A percentile compares a stretch with the other conserved stretches of the same genome.
Evolutionary conservation across 495 filamentous ascomycete genomes (phyloP).

Genomic region (Thermothielavioides terrestris): DNA sequence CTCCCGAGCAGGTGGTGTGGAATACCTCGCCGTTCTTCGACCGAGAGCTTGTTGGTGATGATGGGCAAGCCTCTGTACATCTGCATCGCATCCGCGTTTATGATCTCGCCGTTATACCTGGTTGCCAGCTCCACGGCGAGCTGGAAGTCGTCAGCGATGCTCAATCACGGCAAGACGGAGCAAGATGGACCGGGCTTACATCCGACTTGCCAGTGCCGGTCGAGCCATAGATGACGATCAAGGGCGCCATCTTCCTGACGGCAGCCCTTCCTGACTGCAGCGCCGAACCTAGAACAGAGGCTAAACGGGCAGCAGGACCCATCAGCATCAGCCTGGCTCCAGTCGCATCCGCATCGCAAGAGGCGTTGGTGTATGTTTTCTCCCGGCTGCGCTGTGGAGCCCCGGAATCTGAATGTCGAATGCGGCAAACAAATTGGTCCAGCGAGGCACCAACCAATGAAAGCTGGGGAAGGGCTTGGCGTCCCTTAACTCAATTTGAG

Average conservation of each 20-base stretch:
- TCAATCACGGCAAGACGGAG: background rate
- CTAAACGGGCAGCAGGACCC: background rate
- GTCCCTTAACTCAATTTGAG: no score
- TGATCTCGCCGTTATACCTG: conserved; percentile 83
- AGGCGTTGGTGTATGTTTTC: no score
- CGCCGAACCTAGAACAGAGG: background rate
- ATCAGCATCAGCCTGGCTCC: background rate
- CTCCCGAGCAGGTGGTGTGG: conserved; percentile 84
- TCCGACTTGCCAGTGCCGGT: conserved; percentile 99
- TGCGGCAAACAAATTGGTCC: background rate
- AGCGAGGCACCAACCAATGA: background rate
- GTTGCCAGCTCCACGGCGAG: conserved; percentile 84
- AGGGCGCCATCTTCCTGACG: conserved; percentile 37
- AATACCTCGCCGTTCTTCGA: conserved; percentile 66
- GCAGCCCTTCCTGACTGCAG: background rate
- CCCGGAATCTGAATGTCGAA: no score
- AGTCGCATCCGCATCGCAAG: background rate
- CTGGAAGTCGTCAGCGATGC: conserved; percentile 39
- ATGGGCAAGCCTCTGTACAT: conserved; percentile 89
- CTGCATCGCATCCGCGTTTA: conserved; percentile 99
- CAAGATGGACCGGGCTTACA: conserved; percentile 43
- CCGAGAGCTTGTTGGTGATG: conserved; percentile 86
- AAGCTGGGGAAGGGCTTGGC: conserved; percentile 9
- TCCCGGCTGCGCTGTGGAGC: no score
- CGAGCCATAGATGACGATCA: conserved; percentile 81